Conservation (phyloP, 257 asterid species). For the Penstemon davidsonii region DNA sequence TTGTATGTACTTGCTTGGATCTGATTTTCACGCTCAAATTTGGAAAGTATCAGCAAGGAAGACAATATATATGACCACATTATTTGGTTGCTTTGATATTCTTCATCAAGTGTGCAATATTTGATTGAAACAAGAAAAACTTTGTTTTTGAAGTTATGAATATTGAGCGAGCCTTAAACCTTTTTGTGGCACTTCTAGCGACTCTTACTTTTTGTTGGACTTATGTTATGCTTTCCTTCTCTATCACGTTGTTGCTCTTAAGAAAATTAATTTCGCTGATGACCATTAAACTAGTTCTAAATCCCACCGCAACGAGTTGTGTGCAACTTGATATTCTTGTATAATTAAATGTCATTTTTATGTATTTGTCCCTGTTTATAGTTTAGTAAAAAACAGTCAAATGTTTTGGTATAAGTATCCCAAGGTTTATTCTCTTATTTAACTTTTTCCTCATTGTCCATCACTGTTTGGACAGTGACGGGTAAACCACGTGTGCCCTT, state of each 20-base stretch:
- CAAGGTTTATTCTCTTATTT: conserved; percentile 15
- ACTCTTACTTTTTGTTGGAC: conserved; percentile 14
- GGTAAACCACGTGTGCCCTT: conserved; percentile 10
- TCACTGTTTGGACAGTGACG: conserved; percentile 13
- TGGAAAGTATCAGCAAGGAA: conserved; percentile 22
- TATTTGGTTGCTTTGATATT: conserved; percentile 15
- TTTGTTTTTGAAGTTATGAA: conserved; percentile 15
- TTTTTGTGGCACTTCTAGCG: conserved; percentile 16
- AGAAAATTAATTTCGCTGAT: conserved; percentile 3
- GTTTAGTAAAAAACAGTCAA: conserved; percentile 1
- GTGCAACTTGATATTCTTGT: neutral
- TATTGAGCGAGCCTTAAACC: conserved; percentile 12
- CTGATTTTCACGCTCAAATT: conserved; percentile 16
- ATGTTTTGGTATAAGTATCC: conserved; percentile 15
- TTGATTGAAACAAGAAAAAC: neutral
- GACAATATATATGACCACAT: conserved; percentile 2
- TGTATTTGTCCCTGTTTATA: neutral
- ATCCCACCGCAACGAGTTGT: neutral
- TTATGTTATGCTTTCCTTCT: conserved; percentile 20
- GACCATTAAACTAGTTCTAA: conserved; percentile 8
- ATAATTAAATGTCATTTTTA: conserved; percentile 9
- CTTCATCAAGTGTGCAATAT: conserved; percentile 17
- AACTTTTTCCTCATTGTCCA: neutral
- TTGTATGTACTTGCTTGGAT: conserved; percentile 14
- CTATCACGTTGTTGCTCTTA: conserved; percentile 12